Conservation (phyloP, 2,329 filamentous ascomycete genomes). For the Xylaria sp. region DNA sequence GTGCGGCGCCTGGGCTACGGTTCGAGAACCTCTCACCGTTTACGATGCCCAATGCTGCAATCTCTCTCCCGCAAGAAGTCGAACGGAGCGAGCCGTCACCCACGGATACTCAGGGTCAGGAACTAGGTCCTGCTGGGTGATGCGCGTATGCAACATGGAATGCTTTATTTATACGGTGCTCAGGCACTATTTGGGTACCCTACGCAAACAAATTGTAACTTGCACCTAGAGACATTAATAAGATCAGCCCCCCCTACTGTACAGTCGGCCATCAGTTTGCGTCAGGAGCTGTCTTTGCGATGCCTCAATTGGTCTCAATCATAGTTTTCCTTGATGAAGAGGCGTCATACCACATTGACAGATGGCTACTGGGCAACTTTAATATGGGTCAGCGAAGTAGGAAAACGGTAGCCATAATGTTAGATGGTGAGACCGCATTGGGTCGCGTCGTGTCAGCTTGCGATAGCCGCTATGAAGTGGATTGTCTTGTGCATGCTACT, state of each 20-base stretch:
- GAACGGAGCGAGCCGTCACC: conserved; percentile 18
- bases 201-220: background rate
- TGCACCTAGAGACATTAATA: no score
- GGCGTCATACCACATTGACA: background rate
- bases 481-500: background rate
- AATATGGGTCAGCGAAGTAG: background rate
- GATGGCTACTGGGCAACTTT: background rate
- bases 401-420: background rate
- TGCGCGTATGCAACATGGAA: background rate
- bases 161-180: background rate
- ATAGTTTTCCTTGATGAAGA: no score
- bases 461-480: background rate
- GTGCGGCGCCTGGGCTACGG: background rate
- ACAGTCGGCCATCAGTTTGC: no score
- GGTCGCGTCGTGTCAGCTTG: background rate
- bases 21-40: conserved; percentile 16
- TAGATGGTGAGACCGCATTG: background rate
- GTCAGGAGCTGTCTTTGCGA: no score
- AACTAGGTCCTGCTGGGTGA: background rate
- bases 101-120: background rate
- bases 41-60: conserved; percentile 8
- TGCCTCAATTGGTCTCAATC: no score
- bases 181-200: no score
- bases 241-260: no score
- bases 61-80: background rate